These are phyloP conservation scores for Cyclocybe aegerita DNA, from an alignment of 768 basidiomycete genomes.

Conservation along the genomic window DNA sequence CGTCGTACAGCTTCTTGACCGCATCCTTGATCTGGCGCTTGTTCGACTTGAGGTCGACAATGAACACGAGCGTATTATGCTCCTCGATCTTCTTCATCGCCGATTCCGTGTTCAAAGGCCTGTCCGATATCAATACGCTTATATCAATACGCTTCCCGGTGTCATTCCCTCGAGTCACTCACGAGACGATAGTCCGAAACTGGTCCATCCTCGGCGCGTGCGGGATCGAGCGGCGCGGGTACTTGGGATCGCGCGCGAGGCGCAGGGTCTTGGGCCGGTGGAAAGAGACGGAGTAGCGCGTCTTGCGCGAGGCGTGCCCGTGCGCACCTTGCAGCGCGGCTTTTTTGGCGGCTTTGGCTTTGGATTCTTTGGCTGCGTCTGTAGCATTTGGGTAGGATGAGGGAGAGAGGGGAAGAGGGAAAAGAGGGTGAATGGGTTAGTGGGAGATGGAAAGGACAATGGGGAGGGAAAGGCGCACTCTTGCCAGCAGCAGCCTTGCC, in stretches of 20 bases:
- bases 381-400: neutral
- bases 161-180: conserved; percentile 37
- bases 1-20: conserved; percentile 98
- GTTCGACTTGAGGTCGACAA: conserved; percentile 93
- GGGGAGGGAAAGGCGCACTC: conserved; percentile 27
- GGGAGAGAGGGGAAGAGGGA: neutral
- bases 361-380: conserved; percentile 44
- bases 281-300: conserved; percentile 86
- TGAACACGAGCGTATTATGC: conserved; percentile 98
- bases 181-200: conserved; percentile 92
- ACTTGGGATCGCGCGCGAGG: conserved; percentile 81
- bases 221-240: conserved; percentile 92
- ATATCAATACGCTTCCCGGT: no score
- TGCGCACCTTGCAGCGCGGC: conserved; percentile 88
- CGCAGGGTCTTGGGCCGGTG: conserved; percentile 93
- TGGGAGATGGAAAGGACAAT: neutral
- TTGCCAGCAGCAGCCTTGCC: conserved; percentile 52
- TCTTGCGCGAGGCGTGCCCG: conserved; percentile 76
- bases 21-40: conserved; percentile 99
- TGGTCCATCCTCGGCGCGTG: conserved; percentile 96
- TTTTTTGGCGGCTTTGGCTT: conserved; percentile 96
- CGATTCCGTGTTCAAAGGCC: conserved; percentile 90
- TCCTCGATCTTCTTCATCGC: conserved; percentile 99
- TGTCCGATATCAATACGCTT: conserved; percentile 25
- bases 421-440: no score